A percentile compares a stretch with the other conserved stretches of the same genome.
Evolutionary conservation across 306 rosid genomes (phyloP).

Genomic region (Quercus variabilis): DNA sequence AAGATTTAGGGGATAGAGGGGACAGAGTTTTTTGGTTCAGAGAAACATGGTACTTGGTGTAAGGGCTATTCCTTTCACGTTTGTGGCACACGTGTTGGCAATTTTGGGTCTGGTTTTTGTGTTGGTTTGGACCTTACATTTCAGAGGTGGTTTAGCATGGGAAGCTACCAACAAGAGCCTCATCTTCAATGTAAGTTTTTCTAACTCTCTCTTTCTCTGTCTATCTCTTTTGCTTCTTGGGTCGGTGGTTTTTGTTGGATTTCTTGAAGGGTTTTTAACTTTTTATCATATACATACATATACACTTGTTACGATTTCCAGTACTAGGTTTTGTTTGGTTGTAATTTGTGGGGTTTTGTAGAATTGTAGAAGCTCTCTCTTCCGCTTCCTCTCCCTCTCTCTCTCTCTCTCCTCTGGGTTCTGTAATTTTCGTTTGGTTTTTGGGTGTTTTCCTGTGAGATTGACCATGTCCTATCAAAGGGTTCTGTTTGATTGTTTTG

Average conservation of each 20-base stretch:
- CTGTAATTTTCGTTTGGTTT: not conserved
- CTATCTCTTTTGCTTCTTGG: not conserved
- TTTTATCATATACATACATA: too few relatives aligned
- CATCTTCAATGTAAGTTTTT: constrained; percentile 72
- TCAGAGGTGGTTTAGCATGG: constrained; percentile 92
- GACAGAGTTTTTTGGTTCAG: not conserved
- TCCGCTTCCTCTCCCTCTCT: too few relatives aligned
- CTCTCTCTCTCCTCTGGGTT: not conserved
- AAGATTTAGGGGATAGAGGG: too few relatives aligned
- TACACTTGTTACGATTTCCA: too few relatives aligned
- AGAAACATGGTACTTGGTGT: constrained; percentile 44
- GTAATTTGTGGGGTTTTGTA: not conserved
- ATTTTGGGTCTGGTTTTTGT: constrained; percentile 9
- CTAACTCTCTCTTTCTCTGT: not conserved
- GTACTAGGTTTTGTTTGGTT: too few relatives aligned
- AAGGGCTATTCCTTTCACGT: constrained; percentile 56
- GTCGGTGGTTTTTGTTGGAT: too few relatives aligned
- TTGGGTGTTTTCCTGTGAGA: not conserved
- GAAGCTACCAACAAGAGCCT: constrained; percentile 53
- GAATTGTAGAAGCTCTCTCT: not conserved
- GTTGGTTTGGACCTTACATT: constrained; percentile 55
- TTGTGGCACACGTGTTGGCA: constrained; percentile 52
- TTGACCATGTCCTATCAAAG: not conserved
- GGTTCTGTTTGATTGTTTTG: not conserved
- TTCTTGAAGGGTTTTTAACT: too few relatives aligned